Conservation (phyloP, 2,329 filamentous ascomycete genomes). For the Trichocomaceae sp. region DNA sequence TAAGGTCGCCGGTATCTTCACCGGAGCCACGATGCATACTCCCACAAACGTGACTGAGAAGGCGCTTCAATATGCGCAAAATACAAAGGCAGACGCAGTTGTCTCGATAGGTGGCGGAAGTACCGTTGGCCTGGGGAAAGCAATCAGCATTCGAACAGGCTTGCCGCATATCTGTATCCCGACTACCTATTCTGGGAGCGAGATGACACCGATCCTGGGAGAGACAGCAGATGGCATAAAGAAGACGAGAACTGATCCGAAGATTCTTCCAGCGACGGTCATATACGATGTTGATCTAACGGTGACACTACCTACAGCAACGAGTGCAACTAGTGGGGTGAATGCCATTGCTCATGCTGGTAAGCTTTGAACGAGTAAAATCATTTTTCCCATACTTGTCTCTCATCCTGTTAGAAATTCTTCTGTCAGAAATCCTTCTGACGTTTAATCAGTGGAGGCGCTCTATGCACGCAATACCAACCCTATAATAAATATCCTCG, state of each 20-base stretch:
- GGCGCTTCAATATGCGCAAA: constrained; percentile 45
- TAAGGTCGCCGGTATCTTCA: constrained; percentile 47
- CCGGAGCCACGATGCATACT: constrained; percentile 58
- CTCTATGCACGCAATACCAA: constrained; percentile 58
- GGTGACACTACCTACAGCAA: constrained; percentile 48
- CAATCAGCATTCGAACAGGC: constrained; percentile 47
- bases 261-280: constrained; percentile 54
- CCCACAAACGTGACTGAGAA: constrained; percentile 52
- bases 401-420: not conserved
- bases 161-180: constrained; percentile 55
- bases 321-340: constrained; percentile 55
- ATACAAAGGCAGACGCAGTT: constrained; percentile 47
- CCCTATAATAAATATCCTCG: constrained; percentile 54
- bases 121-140: constrained; percentile 57
- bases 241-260: constrained; percentile 51
- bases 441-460: constrained; percentile 46
- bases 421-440: too few species aligned
- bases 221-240: constrained; percentile 55
- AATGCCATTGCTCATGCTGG: constrained; percentile 61
- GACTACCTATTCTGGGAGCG: constrained; percentile 57
- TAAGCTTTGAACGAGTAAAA: constrained; percentile 21
- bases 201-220: constrained; percentile 60
- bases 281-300: constrained; percentile 61
- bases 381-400: too few species aligned
- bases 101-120: constrained; percentile 58